phyloP scores from a whole-genome alignment of 192 early-diverging fungal genomes.

The Coemansia sp. region DNA sequence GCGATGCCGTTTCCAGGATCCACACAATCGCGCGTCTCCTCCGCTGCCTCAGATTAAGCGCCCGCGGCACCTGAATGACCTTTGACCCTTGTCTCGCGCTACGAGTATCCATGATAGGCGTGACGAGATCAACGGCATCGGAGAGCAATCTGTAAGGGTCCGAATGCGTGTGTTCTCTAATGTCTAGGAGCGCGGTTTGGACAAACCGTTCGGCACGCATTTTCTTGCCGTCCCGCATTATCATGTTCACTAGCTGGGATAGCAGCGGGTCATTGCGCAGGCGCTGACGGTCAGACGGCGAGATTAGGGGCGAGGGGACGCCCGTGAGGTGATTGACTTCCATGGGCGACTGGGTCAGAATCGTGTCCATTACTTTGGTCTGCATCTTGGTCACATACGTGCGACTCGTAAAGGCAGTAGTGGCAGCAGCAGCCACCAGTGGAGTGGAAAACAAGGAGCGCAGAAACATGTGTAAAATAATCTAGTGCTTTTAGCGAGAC shows the following conservation, averaged over 20 bases:
- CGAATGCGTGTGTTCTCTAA: slow-evolving; percentile 62
- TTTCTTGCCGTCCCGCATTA: slow-evolving; percentile 95
- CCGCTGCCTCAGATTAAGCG: slow-evolving; percentile 79
- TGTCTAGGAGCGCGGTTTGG: slow-evolving; percentile 66
- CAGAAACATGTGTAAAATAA: slow-evolving; percentile 1
- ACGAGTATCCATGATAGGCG: slow-evolving; percentile 77
- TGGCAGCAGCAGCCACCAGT: background rate
- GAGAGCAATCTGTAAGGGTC: slow-evolving; percentile 71
- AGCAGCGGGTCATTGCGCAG: slow-evolving; percentile 67
- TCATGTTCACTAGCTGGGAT: slow-evolving; percentile 82
- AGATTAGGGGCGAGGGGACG: slow-evolving; percentile 26
- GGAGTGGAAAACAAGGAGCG: slow-evolving; percentile 9
- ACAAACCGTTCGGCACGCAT: slow-evolving; percentile 71
- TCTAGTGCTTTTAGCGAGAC: too few relatives aligned
- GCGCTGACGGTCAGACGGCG: slow-evolving; percentile 39
- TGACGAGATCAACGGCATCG: slow-evolving; percentile 71
- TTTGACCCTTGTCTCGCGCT: slow-evolving; percentile 80
- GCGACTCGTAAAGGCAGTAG: too few relatives aligned
- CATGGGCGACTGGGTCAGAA: slow-evolving; percentile 12
- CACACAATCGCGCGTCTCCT: slow-evolving; percentile 80
- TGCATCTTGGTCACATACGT: slow-evolving; percentile 39
- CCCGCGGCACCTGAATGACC: slow-evolving; percentile 74
- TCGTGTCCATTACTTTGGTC: slow-evolving; percentile 14
- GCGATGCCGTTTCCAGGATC: slow-evolving; percentile 77
- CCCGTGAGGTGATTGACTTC: slow-evolving; percentile 24